Evolutionary conservation across 202 grass and related monocot genomes (phyloP).

Genomic region (Eragrostis tef): DNA sequence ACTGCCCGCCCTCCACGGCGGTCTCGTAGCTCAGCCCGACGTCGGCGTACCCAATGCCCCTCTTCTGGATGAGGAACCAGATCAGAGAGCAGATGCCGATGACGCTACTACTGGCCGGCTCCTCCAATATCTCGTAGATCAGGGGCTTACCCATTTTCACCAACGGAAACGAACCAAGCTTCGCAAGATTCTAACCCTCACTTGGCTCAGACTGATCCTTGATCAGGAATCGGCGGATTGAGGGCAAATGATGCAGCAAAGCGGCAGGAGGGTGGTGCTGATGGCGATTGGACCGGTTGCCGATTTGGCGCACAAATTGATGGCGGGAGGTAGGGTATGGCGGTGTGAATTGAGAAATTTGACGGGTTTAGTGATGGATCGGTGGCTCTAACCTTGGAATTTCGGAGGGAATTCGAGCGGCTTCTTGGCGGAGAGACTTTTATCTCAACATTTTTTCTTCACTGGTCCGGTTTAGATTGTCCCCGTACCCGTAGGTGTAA

Average conservation of each 20-base stretch:
- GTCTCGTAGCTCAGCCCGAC: slow-evolving; percentile 93
- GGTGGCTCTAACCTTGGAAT: slow-evolving; percentile 33
- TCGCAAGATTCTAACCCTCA: background rate
- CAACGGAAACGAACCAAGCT: background rate
- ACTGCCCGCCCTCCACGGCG: slow-evolving; percentile 67
- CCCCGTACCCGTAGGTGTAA: no score
- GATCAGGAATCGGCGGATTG: slow-evolving; percentile 20
- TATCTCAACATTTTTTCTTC: no score
- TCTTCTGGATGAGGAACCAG: slow-evolving; percentile 97
- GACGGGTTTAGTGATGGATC: slow-evolving; percentile 30
- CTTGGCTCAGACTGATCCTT: background rate
- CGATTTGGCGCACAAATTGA: slow-evolving; percentile 20
- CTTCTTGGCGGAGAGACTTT: slow-evolving; percentile 30
- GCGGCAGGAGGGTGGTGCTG: slow-evolving; percentile 6
- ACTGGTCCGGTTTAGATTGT: no score
- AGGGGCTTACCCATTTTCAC: slow-evolving; percentile 77
- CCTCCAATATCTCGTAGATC: slow-evolving; percentile 86
- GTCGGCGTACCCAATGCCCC: slow-evolving; percentile 67
- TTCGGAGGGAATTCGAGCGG: slow-evolving; percentile 50
- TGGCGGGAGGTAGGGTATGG: background rate
- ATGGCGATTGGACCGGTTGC: background rate
- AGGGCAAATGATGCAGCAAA: background rate
- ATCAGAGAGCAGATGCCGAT: slow-evolving; percentile 84
- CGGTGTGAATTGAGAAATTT: slow-evolving; percentile 33
- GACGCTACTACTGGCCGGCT: slow-evolving; percentile 80